Base-by-base conservation (phyloP, 1,284 basidiomycete species). In the Fomitiporia mediterranea region DNA sequence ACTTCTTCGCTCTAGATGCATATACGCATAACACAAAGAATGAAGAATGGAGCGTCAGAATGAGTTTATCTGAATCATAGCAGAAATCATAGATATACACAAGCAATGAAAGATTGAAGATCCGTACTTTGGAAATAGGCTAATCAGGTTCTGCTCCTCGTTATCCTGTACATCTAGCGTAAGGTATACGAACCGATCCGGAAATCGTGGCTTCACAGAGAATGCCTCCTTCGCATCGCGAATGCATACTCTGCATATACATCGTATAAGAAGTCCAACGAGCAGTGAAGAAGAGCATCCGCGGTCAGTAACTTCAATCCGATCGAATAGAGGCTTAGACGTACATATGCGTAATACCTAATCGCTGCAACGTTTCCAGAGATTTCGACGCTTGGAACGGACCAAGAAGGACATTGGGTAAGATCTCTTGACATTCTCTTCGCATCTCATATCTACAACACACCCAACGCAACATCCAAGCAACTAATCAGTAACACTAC, bases 371-470 rank as follows among this genome's bases (percentile, higher is more conserved):
- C 2, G 78, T 80, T 15, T 83, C 78, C 15, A 91, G 71, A 3
- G 88, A 87, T 64, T 91, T 92, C 1, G 91, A 91, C 2, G 88
- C 86, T 63, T 93, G 89, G 63, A 94, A 92, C 0, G 94, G 93
- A 0, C 94, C 94, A 1, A 97, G 81, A 43, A 84, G 80, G 39
- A 98, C 80, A 8, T 83, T 83, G 2, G 91, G 91, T 0, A 96
- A 75, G 63, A 97, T 94, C 69, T 94, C 84, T 72, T 98, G 94
- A 62, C 92, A 93, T 67, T 95, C 87, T 43, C 94, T 75, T 40
- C 94, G 80, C 94, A 97, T 97, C 70, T 97, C 94, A 66, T 97
- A 97, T 67, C 91, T 94, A 57, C 19, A 21, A 56, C 43, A 51
- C 53, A 46, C 30, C 37, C 19, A 21, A 56, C 43, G 52, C 53